Evolutionary conservation across 169 alveolate genomes (phyloP).

Genomic region (Plasmodium coatneyi): DNA sequence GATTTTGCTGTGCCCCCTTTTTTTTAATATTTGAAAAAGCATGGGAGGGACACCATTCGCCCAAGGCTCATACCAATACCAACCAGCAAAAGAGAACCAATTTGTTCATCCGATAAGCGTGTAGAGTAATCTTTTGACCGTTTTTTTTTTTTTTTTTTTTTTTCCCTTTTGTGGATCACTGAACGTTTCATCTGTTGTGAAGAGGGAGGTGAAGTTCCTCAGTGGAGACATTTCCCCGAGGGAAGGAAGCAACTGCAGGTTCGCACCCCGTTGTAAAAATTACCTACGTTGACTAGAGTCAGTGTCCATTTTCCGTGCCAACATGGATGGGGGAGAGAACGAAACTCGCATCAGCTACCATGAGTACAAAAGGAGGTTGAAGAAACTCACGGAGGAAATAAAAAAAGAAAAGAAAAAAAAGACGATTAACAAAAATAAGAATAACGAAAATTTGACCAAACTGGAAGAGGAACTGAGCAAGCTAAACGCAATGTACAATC

Average conservation of each 20-base stretch:
- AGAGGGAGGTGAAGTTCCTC: background rate
- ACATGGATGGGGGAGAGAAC: constrained; percentile 5
- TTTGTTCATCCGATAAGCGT: background rate
- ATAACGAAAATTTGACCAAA: constrained; percentile 27
- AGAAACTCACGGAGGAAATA: constrained; percentile 63
- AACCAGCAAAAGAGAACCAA: background rate
- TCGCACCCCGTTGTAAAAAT: background rate
- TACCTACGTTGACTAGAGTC: background rate
- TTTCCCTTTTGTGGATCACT: background rate
- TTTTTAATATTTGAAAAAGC: background rate
- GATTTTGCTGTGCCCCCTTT: background rate
- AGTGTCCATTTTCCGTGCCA: background rate
- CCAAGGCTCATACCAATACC: background rate
- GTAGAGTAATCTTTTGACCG: background rate
- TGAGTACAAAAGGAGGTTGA: constrained; percentile 49
- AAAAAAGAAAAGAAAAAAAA: constrained; percentile 63
- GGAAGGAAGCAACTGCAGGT: background rate
- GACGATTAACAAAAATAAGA: constrained; percentile 33
- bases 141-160: constrained; percentile 3
- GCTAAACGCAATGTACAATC: constrained; percentile 29
- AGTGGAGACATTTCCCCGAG: background rate
- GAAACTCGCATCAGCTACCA: constrained; percentile 24
- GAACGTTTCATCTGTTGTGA: background rate
- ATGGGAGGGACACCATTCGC: background rate
- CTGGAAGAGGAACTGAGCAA: constrained; percentile 49